phyloP scores from a whole-genome alignment of 495 filamentous ascomycete species.

The Penicillium goetzii region DNA sequence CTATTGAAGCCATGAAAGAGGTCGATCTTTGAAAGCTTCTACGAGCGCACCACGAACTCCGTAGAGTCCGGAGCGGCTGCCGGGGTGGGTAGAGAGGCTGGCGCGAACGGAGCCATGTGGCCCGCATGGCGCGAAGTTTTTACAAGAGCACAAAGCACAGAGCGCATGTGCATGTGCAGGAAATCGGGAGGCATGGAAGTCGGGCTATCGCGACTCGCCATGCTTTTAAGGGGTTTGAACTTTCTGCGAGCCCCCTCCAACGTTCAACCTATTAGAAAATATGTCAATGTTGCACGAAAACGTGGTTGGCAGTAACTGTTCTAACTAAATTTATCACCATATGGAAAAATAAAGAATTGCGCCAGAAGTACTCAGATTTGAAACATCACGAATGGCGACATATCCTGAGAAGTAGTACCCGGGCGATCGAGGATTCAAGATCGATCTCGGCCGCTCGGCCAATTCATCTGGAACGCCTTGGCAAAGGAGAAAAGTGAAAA shows the following conservation, averaged over 20 bases:
- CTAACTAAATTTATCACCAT: neutral
- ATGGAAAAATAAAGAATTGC: neutral
- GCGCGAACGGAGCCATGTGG: neutral
- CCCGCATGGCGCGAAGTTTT: neutral
- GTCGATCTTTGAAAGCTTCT: neutral
- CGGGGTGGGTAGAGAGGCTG: neutral
- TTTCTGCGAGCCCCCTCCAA: neutral
- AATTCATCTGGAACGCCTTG: conserved; percentile 12
- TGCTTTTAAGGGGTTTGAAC: neutral
- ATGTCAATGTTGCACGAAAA: neutral
- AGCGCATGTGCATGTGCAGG: neutral
- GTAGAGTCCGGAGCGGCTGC: neutral
- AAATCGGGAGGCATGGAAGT: neutral
- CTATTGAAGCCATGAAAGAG: neutral
- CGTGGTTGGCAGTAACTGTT: neutral
- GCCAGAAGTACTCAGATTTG: neutral
- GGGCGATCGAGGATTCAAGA: neutral
- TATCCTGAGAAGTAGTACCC: neutral
- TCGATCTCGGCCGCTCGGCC: neutral
- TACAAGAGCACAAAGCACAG: neutral
- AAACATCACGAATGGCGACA: neutral
- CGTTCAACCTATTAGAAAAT: neutral
- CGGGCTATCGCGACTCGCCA: neutral
- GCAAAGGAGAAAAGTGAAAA: neutral
- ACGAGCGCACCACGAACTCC: neutral